Evolutionary conservation across 306 rosid species (phyloP).

Genomic region (Vigna hirtella): DNA sequence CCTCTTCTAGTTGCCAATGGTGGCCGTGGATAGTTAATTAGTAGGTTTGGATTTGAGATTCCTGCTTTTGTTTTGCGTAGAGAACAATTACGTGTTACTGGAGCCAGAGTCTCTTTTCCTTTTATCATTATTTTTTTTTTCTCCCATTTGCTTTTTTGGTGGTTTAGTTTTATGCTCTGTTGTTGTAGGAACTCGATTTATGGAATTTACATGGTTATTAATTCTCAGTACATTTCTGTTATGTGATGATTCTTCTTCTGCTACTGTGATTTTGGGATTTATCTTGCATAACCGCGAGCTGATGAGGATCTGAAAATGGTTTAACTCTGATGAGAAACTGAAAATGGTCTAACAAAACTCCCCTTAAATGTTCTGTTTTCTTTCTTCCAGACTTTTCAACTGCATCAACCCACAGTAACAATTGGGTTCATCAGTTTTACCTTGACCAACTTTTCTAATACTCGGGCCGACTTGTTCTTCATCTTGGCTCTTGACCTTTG

Average conservation of each 20-base stretch:
- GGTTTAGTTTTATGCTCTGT: conserved; percentile 36
- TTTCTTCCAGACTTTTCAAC: too few species aligned
- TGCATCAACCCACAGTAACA: too few species aligned
- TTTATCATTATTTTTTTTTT: conserved; percentile 9
- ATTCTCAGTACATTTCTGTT: conserved; percentile 41
- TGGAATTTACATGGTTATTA: conserved; percentile 41
- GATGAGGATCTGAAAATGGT: not conserved
- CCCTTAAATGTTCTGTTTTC: too few species aligned
- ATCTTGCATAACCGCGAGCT: not conserved
- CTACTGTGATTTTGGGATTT: conserved; percentile 28
- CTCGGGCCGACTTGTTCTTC: too few species aligned
- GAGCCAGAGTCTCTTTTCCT: conserved; percentile 52
- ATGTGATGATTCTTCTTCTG: not conserved
- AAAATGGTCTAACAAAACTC: too few species aligned
- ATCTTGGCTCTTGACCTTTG: conserved; percentile 24
- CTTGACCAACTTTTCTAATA: too few species aligned
- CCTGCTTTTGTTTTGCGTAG: conserved; percentile 44
- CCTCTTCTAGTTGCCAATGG: conserved; percentile 29
- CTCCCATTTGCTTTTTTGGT: not conserved
- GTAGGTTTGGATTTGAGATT: conserved; percentile 62
- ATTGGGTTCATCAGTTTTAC: too few species aligned
- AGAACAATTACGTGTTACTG: conserved; percentile 43
- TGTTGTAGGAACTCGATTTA: conserved; percentile 43
- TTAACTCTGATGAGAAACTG: conserved; percentile 11
- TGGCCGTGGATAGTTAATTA: conserved; percentile 32